Evolutionary conservation across 176 grass and related monocot genomes (phyloP), one percentile per base, ranked within the genome.

Genomic region (Phoenix dactylifera): DNA sequence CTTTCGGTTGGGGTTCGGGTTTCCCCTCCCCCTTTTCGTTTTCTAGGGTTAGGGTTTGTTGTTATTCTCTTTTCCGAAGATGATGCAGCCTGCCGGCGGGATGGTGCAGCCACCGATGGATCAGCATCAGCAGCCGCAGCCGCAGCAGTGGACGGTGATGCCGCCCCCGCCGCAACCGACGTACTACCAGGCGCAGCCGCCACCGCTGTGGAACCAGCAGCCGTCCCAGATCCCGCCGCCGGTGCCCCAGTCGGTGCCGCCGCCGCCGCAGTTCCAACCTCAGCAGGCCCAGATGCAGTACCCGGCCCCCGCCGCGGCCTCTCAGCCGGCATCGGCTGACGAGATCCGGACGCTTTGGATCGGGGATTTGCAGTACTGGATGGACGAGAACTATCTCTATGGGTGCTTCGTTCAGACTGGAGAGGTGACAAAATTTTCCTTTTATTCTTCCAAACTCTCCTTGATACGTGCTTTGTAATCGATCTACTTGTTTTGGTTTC

Each of bases 321-420:
- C 70, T 51, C 68, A 25, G 22, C 55, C 39, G 1, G 55, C 15
- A 6, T 28, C 44, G 20, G 55, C 56, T 16, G 92, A 96, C n/a
- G 92, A 91, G 80, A 76, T 82, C 25, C 78, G 74, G 63, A 96
- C 92, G 66, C 83, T 95, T 69, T 96, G 91, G 91, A 96, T 96
- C 63, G 91, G 91, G 24, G 86, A 90, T 63, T 77, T 96, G 56
- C 92, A 91, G 72, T 85, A 82, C 62, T 96, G 92, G 92, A 96
- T 96, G 92, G 92, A 96, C 39, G 92, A 96, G 68, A 88, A 72
- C 81, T 96, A 91, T 68, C 62, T 96, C 18, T 87, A 74, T 28
- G 14, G 52, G 22, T 96, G 83, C 78, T 96, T 96, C 62, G 64
- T 39, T 15, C 61, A n/a, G 75, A 83, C 83, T 14, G 92, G 87